A percentile compares a stretch with the other conserved stretches of the same genome.
Evolutionary conservation across 2,329 filamentous ascomycete genomes (phyloP).

Genomic region (Neonectria faginata): DNA sequence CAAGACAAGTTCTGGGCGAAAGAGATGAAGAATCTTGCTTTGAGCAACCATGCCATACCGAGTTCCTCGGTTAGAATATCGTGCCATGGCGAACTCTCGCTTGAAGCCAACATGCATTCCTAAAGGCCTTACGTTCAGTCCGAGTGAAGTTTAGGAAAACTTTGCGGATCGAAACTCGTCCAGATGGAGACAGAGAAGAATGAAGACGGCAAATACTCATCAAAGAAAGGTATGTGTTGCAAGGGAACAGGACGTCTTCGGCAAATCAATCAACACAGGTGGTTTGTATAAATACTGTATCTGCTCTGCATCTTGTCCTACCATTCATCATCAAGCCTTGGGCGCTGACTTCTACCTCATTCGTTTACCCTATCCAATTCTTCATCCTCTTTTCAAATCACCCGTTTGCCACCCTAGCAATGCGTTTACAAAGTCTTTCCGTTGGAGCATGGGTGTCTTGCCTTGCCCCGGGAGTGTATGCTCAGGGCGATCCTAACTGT

Average conservation of each 20-base stretch:
- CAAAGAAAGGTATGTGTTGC: background rate
- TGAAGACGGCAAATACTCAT: background rate
- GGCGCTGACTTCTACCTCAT: background rate
- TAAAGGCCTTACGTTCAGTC: background rate
- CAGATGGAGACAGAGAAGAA: background rate
- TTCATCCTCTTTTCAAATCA: background rate
- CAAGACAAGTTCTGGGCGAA: background rate
- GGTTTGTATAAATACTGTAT: background rate
- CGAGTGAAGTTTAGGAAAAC: background rate
- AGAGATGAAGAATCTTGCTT: background rate
- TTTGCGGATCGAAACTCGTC: background rate
- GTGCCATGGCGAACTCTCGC: background rate
- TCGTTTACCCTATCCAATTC: background rate
- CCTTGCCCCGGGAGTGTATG: background rate
- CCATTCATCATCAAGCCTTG: background rate
- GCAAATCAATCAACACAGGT: background rate
- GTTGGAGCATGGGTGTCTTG: background rate
- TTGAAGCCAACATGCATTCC: background rate
- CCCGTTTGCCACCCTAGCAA: background rate
- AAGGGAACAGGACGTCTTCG: background rate
- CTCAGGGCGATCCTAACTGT: background rate
- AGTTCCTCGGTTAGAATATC: background rate
- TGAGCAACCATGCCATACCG: background rate
- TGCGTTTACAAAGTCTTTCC: background rate
- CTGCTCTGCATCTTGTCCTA: background rate